Base-by-base conservation (phyloP, 1,284 basidiomycete species). In the Entoloma clypeatum region DNA sequence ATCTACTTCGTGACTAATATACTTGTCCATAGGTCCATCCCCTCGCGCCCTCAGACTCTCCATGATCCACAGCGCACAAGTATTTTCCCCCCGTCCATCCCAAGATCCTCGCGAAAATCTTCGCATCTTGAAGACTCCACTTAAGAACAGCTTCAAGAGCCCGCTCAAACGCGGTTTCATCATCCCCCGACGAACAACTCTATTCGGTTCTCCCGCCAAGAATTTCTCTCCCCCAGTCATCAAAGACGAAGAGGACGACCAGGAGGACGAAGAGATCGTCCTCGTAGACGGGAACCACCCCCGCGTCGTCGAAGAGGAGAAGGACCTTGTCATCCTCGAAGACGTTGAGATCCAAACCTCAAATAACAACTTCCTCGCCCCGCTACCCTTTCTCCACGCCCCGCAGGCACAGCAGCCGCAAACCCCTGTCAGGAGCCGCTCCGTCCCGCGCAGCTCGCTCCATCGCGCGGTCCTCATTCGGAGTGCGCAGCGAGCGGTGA, bases 11-110 rank as follows among this genome's bases (percentile, higher is more conserved):
- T 39, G 23, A 21, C 5, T 17, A 6, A 37, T 38, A 30, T 46
- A 26, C 14, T 34, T 30, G 35, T 21, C 11, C 36, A 45, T 43
- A 65, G 60, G 54, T 45, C 65, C 54, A 30, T 54, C 49, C 32
- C 67, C 57, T 47, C 69, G 76, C 14, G 67, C 72, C 3, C 67
- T 81, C 3, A 75, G 84, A 19, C 70, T 87, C 46, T 84, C 80
- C 5, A 81, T 87, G 79, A 84, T 87, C 30, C 70, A 77, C 23
- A 79, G 77, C 43, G 81, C 81, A 0, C 73, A 83, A 49, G 81
- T 87, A 4, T 85, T 86, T 57, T 75, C 77, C 1, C 84, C 82
- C 1, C 58, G 74, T 6, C 79, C 79, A 0, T 78, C 74, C 33
- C 58, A 63, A 3, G 70, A 81, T 53, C 77, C 80, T 2, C 59